Percentiles rank a stretch among this genome's conserved stretches.
Evolutionary conservation across 805 yeast species (phyloP).

Genomic region (Yamadazyma phyllophila): DNA sequence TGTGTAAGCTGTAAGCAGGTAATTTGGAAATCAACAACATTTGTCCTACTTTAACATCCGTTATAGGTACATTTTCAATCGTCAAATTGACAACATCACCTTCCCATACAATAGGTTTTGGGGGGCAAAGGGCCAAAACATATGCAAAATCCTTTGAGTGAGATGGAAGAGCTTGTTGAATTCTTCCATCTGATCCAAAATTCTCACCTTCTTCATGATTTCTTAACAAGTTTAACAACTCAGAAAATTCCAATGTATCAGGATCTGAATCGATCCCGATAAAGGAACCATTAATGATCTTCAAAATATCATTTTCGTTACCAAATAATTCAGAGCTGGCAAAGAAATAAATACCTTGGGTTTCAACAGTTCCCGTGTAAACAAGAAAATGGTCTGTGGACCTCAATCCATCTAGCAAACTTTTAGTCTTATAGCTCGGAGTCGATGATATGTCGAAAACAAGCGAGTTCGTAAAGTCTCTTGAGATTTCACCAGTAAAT

Average conservation of each 20-base stretch:
- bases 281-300: constrained; percentile 38
- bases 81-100: constrained; percentile 66
- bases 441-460: constrained; percentile 49
- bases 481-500: constrained; percentile 64
- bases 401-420: constrained; percentile 55
- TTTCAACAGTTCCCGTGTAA: constrained; percentile 68
- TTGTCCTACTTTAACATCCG: constrained; percentile 66
- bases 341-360: constrained; percentile 74
- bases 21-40: constrained; percentile 68
- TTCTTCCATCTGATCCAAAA: constrained; percentile 11
- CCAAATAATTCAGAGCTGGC: constrained; percentile 61
- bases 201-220: constrained; percentile 19
- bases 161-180: constrained; percentile 17
- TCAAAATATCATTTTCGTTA: constrained; percentile 37
- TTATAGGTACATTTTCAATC: constrained; percentile 44
- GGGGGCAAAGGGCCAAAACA: constrained; percentile 69
- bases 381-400: constrained; percentile 73
- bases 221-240: constrained; percentile 20
- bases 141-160: constrained; percentile 48
- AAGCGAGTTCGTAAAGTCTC: constrained; percentile 71
- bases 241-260: constrained; percentile 25
- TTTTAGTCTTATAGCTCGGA: constrained; percentile 45
- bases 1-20: constrained; percentile 54
- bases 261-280: constrained; percentile 36
- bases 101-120: constrained; percentile 88